These are phyloP conservation scores for Russula abietina DNA, from an alignment of 768 basidiomycete genomes.

Conservation along the genomic window DNA sequence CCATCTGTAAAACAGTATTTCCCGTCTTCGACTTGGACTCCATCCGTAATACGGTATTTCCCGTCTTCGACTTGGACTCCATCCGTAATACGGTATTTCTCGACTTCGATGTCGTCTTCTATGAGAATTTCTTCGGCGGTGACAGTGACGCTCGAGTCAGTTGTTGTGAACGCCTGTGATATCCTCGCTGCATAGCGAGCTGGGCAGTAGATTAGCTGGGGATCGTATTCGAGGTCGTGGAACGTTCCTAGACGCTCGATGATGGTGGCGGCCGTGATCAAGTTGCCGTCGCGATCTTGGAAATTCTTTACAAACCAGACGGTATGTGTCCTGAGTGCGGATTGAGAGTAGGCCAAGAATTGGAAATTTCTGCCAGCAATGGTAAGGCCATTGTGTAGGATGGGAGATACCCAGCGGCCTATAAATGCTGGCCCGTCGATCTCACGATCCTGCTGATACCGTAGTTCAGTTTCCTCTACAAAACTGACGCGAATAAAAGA, in stretches of 20 bases:
- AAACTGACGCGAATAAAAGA: constrained; percentile 60
- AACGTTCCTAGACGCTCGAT: constrained; percentile 54
- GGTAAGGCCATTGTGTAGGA: constrained; percentile 41
- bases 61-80: no score
- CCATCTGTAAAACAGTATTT: constrained; percentile 62
- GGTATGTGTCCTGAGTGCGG: constrained; percentile 54
- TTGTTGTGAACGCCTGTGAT: constrained; percentile 70
- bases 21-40: constrained; percentile 43
- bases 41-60: constrained; percentile 58
- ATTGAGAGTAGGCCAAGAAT: constrained; percentile 70
- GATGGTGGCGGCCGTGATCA: constrained; percentile 42
- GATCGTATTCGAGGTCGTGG: constrained; percentile 41
- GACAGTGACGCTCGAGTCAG: constrained; percentile 50
- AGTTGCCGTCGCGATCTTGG: constrained; percentile 27
- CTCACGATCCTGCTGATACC: constrained; percentile 51
- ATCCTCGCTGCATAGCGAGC: constrained; percentile 68
- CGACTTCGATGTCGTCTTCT: constrained; percentile 43
- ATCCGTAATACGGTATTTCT: no score
- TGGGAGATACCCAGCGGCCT: constrained; percentile 40
- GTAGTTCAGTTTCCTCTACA: constrained; percentile 50
- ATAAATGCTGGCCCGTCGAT: constrained; percentile 49
- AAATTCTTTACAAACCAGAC: constrained; percentile 65
- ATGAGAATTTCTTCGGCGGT: constrained; percentile 36
- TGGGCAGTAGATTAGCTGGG: constrained; percentile 48
- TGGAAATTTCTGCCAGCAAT: constrained; percentile 52